Conservation (phyloP, 306 rosid genomes). For the Parietaria judaica region DNA sequence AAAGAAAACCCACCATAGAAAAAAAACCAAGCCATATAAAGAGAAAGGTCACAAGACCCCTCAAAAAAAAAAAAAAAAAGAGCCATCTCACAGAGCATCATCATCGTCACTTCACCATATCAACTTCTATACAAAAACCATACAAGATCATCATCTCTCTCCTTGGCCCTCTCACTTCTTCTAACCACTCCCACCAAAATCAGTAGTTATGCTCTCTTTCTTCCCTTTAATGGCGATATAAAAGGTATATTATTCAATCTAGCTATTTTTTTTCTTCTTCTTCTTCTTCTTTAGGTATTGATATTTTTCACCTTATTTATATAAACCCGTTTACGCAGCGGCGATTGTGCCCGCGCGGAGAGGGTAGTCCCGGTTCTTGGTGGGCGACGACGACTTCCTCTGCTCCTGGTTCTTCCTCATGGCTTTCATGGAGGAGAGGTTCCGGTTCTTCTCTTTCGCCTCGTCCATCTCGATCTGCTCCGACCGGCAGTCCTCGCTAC, state of each 20-base stretch:
- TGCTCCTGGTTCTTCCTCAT: slow-evolving; percentile 60
- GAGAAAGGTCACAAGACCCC: neutral
- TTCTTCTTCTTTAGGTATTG: neutral
- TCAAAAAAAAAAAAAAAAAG: neutral
- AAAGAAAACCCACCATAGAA: neutral
- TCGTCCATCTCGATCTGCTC: slow-evolving; percentile 78
- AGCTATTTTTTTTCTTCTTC: neutral
- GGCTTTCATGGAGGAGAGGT: slow-evolving; percentile 54
- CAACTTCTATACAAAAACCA: slow-evolving; percentile 17
- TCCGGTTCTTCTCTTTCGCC: slow-evolving; percentile 58
- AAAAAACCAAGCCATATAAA: neutral
- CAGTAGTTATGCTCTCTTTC: neutral
- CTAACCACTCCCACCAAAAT: slow-evolving; percentile 13
- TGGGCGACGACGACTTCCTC: slow-evolving; percentile 53
- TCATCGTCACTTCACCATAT: slow-evolving; percentile 16
- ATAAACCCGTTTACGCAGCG: slow-evolving; percentile 39
- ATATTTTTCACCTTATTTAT: neutral
- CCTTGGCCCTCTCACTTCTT: slow-evolving; percentile 14
- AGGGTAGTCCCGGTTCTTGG: slow-evolving; percentile 35
- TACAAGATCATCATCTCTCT: slow-evolving; percentile 19
- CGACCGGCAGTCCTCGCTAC: slow-evolving; percentile 84
- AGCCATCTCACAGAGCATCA: slow-evolving; percentile 39
- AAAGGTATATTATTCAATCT: neutral
- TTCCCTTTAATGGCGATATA: neutral
- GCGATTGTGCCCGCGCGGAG: slow-evolving; percentile 65